Base-by-base conservation (phyloP, 805 yeast species). In the Candida nanaspora region DNA sequence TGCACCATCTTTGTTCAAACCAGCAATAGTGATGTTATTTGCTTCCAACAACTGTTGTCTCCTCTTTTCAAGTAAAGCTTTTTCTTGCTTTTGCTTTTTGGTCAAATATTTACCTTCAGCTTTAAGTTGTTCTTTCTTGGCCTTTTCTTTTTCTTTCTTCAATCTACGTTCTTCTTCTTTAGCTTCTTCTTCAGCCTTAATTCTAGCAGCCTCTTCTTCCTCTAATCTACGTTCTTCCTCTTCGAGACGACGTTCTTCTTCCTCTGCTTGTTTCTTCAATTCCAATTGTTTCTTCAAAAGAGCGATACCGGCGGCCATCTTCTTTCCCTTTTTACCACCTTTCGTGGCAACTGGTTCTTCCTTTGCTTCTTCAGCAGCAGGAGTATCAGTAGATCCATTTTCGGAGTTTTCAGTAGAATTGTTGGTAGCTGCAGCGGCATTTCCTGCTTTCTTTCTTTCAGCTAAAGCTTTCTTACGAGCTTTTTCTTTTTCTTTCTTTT, bases 91-190 rank as follows among this genome's bases (percentile, higher is more conserved):
- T 72, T 93, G 98, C 60, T 89, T 91, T 70, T 86, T 93, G 44
- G 96, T 85, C 58, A 93, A 68, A 41, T 82, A 79, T 60, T 93
- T 93, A 57, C 99, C 99, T 66, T 91, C 97, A 28, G 96, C 93
- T 66, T 86, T 86, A 61, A 93, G 78, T 66, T 86, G 91, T 55
- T 93, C 98, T 50, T 77, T 82, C 71, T 84, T 36, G 44, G 75
- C 74, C 65, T 75, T 83, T 56, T 91, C 97, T 60, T 78, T 85
- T 64, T 93, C 98, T 55, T 80, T 86, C 76, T 85, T 91, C 11
- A 70, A 72, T 51, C 65, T 70, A 41, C 72, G 76, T 30, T 76
- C 79, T 50, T 76, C 89, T 47, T 72, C 74, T 42, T 69, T 70
- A 41, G 67, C 76, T 21, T 63, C 85, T 55, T 81, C 95, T 57